Evolutionary conservation across 2,329 filamentous ascomycete species (phyloP).

Genomic region (Pyricularia grisea): DNA sequence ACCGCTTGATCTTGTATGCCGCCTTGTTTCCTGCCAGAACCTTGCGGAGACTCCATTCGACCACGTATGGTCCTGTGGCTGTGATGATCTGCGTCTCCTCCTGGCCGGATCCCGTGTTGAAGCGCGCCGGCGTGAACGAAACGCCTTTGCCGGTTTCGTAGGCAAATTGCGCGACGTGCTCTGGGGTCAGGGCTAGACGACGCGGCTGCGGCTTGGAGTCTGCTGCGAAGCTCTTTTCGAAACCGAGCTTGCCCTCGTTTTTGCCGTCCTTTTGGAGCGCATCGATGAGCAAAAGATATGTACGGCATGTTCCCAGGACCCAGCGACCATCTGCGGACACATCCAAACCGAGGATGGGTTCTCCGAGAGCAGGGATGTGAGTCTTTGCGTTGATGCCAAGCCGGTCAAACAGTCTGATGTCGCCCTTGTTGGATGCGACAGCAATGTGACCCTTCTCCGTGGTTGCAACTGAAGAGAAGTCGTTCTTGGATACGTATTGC

Average conservation of each 20-base stretch:
- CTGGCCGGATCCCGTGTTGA: conserved; percentile 77
- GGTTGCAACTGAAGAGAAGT: conserved; percentile 88
- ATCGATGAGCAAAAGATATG: conserved; percentile 90
- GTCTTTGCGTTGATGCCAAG: conserved; percentile 97
- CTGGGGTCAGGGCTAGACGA: conserved; percentile 77
- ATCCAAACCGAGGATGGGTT: conserved; percentile 89
- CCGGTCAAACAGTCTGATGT: conserved; percentile 90
- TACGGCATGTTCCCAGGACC: conserved; percentile 89
- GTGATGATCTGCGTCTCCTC: conserved; percentile 93
- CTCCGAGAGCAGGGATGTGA: conserved; percentile 87
- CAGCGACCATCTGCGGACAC: conserved; percentile 93
- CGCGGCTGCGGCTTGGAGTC: conserved; percentile 90
- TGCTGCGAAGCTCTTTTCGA: conserved; percentile 86
- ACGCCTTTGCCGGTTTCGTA: conserved; percentile 86
- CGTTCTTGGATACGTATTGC: conserved; percentile 94
- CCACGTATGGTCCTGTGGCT: conserved; percentile 90
- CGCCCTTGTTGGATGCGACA: conserved; percentile 94
- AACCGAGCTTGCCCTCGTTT: conserved; percentile 96
- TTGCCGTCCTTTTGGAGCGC: conserved; percentile 85
- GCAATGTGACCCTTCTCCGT: conserved; percentile 96
- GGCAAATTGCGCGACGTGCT: conserved; percentile 94
- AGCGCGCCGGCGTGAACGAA: conserved; percentile 82
- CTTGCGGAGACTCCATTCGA: conserved; percentile 94
- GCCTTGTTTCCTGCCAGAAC: conserved; percentile 72
- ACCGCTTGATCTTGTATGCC: conserved; percentile 94